Base-by-base conservation (phyloP, 2,329 filamentous ascomycete species). In the Cladosporium sp. region DNA sequence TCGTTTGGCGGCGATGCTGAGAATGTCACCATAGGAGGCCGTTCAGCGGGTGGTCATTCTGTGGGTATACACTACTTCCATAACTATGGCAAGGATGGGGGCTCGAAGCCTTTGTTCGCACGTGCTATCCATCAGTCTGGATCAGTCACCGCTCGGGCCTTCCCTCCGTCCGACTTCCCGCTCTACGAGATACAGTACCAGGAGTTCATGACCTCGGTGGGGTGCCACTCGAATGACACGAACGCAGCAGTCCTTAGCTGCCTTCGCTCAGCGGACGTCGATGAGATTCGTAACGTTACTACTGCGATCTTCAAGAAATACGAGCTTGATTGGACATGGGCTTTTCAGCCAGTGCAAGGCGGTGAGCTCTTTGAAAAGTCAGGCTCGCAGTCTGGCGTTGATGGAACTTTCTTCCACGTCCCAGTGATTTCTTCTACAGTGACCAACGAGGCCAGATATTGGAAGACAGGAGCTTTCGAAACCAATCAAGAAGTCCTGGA, bases 11-110 rank as follows among this genome's bases (percentile, higher is more conserved):
- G 90, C n/a, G 88, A 91, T 67, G 86, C 88, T 0, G 76, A 78
- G n/a, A 88, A 88, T 69, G 88, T 92, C 8, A 92, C 88, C 0
- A 86, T 92, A 58, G 90, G 86, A 85, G 89, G 89, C 22, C 85
- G 91, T 68, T 86, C 82, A 1, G 69, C 73, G 10, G 75, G 75
- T 15, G 63, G 82, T 6, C 85, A 88, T 70, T 85, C 83, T 2
- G 78, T 90, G 15, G 52, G 52, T 7, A 55, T 55, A 1, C 52
- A 55, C 40, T 55, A 55, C 40, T 55, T 55, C 58, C 86, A 89
- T 62, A 72, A 90, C n/a, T 81, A 88, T 64, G 73, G 78, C 59
- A 67, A 74, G 34, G 70, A 75, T 24, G 68, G 74, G 20, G 56
- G 63, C 20, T 51, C 61, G 1, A 66, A 68, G 1, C 52, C 52